These are phyloP conservation scores for Aciculoconidium aculeatum DNA, from an alignment of 805 yeast genomes.

Conservation along the genomic window DNA sequence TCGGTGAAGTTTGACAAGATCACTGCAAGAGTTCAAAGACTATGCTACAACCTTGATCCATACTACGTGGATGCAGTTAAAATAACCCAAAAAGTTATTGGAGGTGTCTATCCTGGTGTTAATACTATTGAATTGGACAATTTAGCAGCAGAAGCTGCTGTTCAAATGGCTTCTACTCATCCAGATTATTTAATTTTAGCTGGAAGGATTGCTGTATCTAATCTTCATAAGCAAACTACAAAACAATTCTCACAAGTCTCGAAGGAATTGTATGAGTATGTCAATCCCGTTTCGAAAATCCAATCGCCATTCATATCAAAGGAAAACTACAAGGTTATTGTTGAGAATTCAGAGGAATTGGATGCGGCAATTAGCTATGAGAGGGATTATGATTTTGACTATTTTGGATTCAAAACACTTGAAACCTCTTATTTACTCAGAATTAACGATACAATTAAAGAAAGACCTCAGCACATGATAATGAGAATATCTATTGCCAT, in stretches of 20 bases:
- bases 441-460: conserved; percentile 51
- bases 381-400: conserved; percentile 51
- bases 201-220: conserved; percentile 92
- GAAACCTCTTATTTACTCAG: conserved; percentile 54
- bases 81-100: conserved; percentile 90
- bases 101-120: conserved; percentile 97
- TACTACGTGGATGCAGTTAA: conserved; percentile 91
- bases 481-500: conserved; percentile 62
- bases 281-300: conserved; percentile 71
- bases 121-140: conserved; percentile 72
- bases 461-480: conserved; percentile 55
- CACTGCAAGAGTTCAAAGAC: conserved; percentile 85
- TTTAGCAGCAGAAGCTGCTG: conserved; percentile 93
- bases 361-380: conserved; percentile 42
- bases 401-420: conserved; percentile 57
- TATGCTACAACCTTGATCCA: conserved; percentile 91
- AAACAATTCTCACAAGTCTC: conserved; percentile 77
- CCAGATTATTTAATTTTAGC: conserved; percentile 97
- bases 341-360: conserved; percentile 35
- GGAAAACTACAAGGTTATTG: conserved; percentile 35
- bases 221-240: conserved; percentile 90
- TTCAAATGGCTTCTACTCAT: conserved; percentile 94
- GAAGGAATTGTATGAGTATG: conserved; percentile 64
- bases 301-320: conserved; percentile 43
- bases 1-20: conserved; percentile 94